Evolutionary conservation across 2,329 filamentous ascomycete species (phyloP).

Genomic region (Neofusicoccum kwambonambiense): DNA sequence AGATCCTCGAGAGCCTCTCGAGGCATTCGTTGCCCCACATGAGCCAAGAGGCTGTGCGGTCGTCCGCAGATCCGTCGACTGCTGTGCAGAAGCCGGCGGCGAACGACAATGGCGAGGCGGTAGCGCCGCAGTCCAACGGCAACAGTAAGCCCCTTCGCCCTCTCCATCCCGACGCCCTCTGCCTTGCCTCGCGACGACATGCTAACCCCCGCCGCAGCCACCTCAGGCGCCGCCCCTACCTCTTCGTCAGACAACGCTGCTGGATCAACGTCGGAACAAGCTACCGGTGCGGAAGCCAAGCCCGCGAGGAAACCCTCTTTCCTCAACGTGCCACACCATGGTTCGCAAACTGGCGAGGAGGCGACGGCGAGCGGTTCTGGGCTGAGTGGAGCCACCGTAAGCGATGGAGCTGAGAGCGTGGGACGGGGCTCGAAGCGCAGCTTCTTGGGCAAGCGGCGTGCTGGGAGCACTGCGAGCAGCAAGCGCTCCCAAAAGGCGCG

Average conservation of each 20-base stretch:
- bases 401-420: constrained; percentile 44
- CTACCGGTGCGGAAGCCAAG: constrained; percentile 16
- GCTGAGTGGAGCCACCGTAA: constrained; percentile 45
- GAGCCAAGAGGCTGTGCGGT: constrained; percentile 33
- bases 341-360: constrained; percentile 31
- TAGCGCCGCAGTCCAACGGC: constrained; percentile 32
- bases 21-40: constrained; percentile 30
- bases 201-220: constrained; percentile 10
- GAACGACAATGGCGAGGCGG: constrained; percentile 23
- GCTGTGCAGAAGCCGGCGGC: constrained; percentile 29
- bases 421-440: constrained; percentile 47
- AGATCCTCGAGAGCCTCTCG: constrained; percentile 1
- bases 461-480: constrained; percentile 47
- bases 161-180: not conserved
- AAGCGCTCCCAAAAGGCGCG: constrained; percentile 41
- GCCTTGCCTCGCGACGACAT: constrained; percentile 19
- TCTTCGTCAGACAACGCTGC: constrained; percentile 12
- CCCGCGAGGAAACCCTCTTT: constrained; percentile 36
- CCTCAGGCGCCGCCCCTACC: constrained; percentile 13
- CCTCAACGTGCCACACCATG: constrained; percentile 33
- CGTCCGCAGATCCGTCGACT: constrained; percentile 29
- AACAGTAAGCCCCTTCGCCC: constrained; percentile 27
- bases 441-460: constrained; percentile 44
- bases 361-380: constrained; percentile 39
- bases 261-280: constrained; percentile 14